Evolutionary conservation across 106 monocot species (phyloP), one percentile per base, ranked within the genome.

Genomic region (Acorus gramineus): DNA sequence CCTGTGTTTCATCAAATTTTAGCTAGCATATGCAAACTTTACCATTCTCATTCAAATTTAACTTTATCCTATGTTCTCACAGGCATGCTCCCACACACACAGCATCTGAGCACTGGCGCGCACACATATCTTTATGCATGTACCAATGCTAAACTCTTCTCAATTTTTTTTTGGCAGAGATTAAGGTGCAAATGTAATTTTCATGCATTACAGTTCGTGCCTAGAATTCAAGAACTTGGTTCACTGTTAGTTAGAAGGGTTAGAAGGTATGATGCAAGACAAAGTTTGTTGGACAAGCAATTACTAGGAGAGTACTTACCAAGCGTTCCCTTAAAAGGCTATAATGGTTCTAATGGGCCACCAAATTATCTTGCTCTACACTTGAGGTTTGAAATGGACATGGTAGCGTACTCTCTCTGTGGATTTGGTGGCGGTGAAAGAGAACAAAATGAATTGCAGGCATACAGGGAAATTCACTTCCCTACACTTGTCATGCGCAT

Each of bases 121-220:
- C 28, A 28, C 28, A 28, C 28, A 28, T 28, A 28, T 28, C 28
- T 28, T 28, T 28, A 28, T 28, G 28, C 28, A 28, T 28, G 28
- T 28, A 28, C 28, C 28, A 0, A 28, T 28, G 28, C 28, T 28
- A 28, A 28, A 28, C 28, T 28, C 28, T n/a, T n/a, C 28, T 28
- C 9, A 6, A 43, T 48, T 54, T 14, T 75, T 55, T 46, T 64
- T 12, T 55, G 73, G 65, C 85, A 93, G 93, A 85, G 69, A 48
- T 64, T 93, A 62, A 79, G 93, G 69, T 93, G 93, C 77, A 93
- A 85, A 68, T 89, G 93, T 46, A 93, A 93, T 62, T 93, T 93
- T 54, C 88, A 93, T 64, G 85, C 93, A 49, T 74, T 93, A 53
- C 88, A 93, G 66, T 93, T 89, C 67, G 82, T 74, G 11, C 85